Evolutionary conservation across 2,329 filamentous ascomycete genomes (phyloP), one percentile per base, ranked within the genome.

Genomic region (Alternaria panax): DNA sequence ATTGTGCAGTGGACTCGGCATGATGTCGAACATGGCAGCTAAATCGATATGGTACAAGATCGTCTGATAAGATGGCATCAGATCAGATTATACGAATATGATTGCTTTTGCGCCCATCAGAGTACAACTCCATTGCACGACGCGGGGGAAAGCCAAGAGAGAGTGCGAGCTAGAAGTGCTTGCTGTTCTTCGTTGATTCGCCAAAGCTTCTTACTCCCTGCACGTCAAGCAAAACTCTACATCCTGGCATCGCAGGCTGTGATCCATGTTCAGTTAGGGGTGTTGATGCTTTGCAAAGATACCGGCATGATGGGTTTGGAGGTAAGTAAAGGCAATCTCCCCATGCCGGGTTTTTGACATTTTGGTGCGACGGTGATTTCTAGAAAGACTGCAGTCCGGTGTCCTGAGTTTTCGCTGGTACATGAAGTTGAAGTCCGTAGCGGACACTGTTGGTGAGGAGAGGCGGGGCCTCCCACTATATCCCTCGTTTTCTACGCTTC

Each of bases 11-110:
- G 50, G 3, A 32, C 18, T 43, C 38, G 50, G 50, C 16, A 11
- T 28, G 38, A 32, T 34, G 36, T 52, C 50, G 36, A 38, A 32
- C 50, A 28, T 52, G 50, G 38, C 20, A 32, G 14, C 4, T 34
- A 28, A 2, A 47, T 47, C 45, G n/a, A 52, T 32, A 3, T 30
- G 27, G 50, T 25, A 52, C 12, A 9, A 43, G 50, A 52, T 52
- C 50, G 43, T 52, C 50, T 30, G 50, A 52, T 52, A 30, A 52
- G 50, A 52, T 52, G 18, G 7, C n/a, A 52, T 52, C 27, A 43
- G 50, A 52, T 52, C 43, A 52, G 50, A 52, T 52, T 52, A 43
- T 7, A 32, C 25, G n/a, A 12, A 38, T 18, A 14, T 47, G n/a
- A 24, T 2, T 14, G 11, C 28, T 1, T 1, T 20, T 2, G 18